Evolutionary conservation across 495 filamentous ascomycete genomes (phyloP).

Genomic region (Penicillium turbatum): DNA sequence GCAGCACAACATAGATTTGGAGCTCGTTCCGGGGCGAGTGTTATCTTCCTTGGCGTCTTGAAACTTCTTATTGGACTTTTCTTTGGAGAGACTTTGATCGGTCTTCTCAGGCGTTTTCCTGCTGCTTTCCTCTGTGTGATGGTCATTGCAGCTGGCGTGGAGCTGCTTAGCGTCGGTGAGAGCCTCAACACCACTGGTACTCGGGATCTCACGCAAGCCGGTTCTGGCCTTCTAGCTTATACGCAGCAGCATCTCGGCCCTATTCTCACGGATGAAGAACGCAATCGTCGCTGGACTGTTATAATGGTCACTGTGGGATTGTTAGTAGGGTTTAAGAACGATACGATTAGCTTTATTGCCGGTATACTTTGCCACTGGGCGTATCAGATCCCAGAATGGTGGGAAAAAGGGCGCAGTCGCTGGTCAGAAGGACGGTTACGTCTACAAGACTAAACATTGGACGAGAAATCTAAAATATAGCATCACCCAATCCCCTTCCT

Average conservation of each 20-base stretch:
- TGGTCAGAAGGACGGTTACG: slow-evolving; percentile 35
- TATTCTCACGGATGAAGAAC: slow-evolving; percentile 55
- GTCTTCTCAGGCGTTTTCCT: slow-evolving; percentile 67
- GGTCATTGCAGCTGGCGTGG: slow-evolving; percentile 83
- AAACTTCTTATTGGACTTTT: slow-evolving; percentile 74
- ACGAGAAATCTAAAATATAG: not conserved
- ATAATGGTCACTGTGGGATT: slow-evolving; percentile 84
- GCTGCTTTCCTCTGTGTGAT: slow-evolving; percentile 73
- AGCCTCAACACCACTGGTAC: slow-evolving; percentile 68
- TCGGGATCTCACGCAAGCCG: slow-evolving; percentile 49
- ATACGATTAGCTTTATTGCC: slow-evolving; percentile 77
- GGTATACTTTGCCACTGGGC: slow-evolving; percentile 69
- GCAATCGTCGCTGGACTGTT: slow-evolving; percentile 69
- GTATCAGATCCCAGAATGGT: slow-evolving; percentile 35
- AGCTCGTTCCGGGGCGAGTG: slow-evolving; percentile 76
- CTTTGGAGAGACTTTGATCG: slow-evolving; percentile 63
- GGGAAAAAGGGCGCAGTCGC: slow-evolving; percentile 23
- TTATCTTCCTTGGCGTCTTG: slow-evolving; percentile 70
- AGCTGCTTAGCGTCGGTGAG: slow-evolving; percentile 78
- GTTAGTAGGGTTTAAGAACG: slow-evolving; percentile 82
- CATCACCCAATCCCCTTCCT: not conserved
- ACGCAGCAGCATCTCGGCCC: slow-evolving; percentile 33
- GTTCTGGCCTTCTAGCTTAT: slow-evolving; percentile 32
- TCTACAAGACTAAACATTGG: slow-evolving; percentile 8
- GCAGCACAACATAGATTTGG: slow-evolving; percentile 89